Conservation (phyloP, 495 filamentous ascomycete species). For the Saxophila tyrrhenica region DNA sequence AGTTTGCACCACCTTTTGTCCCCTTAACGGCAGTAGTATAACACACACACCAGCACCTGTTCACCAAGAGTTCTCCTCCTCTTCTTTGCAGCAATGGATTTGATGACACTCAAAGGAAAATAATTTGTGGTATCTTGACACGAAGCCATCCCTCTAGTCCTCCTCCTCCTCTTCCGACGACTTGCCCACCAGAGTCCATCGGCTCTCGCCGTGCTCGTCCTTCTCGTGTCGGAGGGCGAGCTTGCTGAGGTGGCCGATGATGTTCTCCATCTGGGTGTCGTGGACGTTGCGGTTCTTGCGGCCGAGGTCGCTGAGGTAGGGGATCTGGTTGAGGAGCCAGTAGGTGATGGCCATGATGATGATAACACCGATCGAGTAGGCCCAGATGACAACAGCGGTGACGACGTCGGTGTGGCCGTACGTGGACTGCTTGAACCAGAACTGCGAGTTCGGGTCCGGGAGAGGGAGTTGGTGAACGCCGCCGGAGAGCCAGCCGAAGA, state of each 20-base stretch:
- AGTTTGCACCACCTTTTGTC: conserved; percentile 1
- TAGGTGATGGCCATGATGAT: conserved; percentile 71
- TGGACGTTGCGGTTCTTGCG: conserved; percentile 62
- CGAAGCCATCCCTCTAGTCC: conserved; percentile 38
- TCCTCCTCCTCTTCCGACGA: conserved; percentile 59
- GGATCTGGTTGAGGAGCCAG: conserved; percentile 57
- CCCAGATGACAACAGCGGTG: conserved; percentile 69
- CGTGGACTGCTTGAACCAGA: conserved; percentile 34
- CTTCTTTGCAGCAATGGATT: not conserved
- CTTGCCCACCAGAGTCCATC: conserved; percentile 51
- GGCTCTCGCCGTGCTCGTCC: conserved; percentile 38
- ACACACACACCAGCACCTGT: too few relatives aligned
- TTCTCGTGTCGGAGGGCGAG: conserved; percentile 62
- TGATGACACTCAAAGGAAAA: not conserved
- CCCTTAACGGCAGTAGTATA: conserved; percentile 1
- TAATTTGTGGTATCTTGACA: conserved; percentile 8
- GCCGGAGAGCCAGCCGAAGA: conserved; percentile 59
- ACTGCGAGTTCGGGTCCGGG: conserved; percentile 33
- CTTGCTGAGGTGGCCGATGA: conserved; percentile 63
- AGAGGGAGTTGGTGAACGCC: conserved; percentile 30
- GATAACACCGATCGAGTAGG: conserved; percentile 64
- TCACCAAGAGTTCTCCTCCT: too few relatives aligned
- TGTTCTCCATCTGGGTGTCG: conserved; percentile 74
- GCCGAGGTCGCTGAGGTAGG: conserved; percentile 63
- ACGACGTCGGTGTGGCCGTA: conserved; percentile 61